Conservation (phyloP, 2,329 filamentous ascomycete species). For the Sporothrix phasma region DNA sequence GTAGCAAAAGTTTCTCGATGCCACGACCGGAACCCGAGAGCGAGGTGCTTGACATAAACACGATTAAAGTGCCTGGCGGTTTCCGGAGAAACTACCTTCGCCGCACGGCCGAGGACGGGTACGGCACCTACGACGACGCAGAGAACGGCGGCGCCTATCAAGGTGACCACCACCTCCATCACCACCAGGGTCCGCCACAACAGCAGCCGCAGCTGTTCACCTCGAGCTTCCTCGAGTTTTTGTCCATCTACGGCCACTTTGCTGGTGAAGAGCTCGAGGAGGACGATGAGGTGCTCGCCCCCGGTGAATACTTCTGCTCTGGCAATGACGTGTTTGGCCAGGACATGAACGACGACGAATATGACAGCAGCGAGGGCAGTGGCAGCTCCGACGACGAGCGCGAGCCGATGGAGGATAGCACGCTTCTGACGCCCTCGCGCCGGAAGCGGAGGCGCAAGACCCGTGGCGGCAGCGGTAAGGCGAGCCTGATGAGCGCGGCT, state of each 20-base stretch:
- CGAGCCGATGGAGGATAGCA: slow-evolving; percentile 80
- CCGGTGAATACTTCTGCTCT: slow-evolving; percentile 86
- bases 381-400: slow-evolving; percentile 51
- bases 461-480: slow-evolving; percentile 63
- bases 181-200: slow-evolving; percentile 19
- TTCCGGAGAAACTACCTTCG: slow-evolving; percentile 86
- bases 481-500: slow-evolving; percentile 67
- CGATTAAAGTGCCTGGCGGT: slow-evolving; percentile 86
- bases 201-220: slow-evolving; percentile 61
- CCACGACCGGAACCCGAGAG: slow-evolving; percentile 68
- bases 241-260: slow-evolving; percentile 93
- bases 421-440: slow-evolving; percentile 66
- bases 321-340: slow-evolving; percentile 36
- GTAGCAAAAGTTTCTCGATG: slow-evolving; percentile 82
- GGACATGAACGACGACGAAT: slow-evolving; percentile 19
- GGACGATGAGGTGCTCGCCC: slow-evolving; percentile 79
- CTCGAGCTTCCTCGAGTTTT: slow-evolving; percentile 88
- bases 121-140: slow-evolving; percentile 25
- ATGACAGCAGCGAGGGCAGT: slow-evolving; percentile 41
- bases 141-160: slow-evolving; percentile 30
- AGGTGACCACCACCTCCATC: not conserved
- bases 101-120: slow-evolving; percentile 50
- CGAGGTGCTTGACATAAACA: slow-evolving; percentile 73
- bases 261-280: slow-evolving; percentile 94
- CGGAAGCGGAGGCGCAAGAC: slow-evolving; percentile 67